These are phyloP conservation scores for Botrytis sinoallii DNA, from an alignment of 2,329 filamentous ascomycete species.

Conservation along the genomic window DNA sequence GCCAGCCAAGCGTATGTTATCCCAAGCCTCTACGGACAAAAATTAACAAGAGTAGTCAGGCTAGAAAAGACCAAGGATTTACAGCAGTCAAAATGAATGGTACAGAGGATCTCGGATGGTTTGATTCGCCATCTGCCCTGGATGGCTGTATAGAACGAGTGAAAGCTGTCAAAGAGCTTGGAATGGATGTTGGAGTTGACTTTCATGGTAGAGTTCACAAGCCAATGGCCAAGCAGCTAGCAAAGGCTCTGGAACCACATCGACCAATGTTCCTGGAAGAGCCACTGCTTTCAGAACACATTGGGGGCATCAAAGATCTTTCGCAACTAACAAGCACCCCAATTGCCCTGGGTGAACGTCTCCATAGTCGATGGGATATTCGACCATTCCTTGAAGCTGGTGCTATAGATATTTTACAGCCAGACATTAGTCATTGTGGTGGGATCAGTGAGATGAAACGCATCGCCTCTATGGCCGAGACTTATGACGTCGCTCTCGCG, in stretches of 20 bases:
- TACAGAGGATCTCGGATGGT: conserved; percentile 72
- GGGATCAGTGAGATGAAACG: conserved; percentile 69
- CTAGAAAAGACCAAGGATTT: conserved; percentile 59
- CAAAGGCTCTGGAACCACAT: conserved; percentile 62
- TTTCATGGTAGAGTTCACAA: conserved; percentile 76
- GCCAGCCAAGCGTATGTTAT: conserved; percentile 55
- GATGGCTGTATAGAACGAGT: conserved; percentile 64
- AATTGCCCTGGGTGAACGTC: conserved; percentile 69
- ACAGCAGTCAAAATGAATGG: conserved; percentile 75
- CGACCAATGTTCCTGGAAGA: conserved; percentile 75
- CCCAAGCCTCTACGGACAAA: conserved; percentile 16
- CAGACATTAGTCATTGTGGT: conserved; percentile 68
- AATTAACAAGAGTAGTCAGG: conserved; percentile 43
- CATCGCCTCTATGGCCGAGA: conserved; percentile 68
- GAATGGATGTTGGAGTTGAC: conserved; percentile 71
- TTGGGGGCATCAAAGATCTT: conserved; percentile 55
- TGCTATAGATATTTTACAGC: conserved; percentile 69
- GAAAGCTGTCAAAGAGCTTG: conserved; percentile 64
- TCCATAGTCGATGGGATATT: conserved; percentile 71
- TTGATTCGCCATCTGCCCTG: conserved; percentile 66
- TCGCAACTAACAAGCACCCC: conserved; percentile 56
- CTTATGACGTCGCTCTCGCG: conserved; percentile 70
- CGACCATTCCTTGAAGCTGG: conserved; percentile 67
- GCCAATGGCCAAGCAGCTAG: conserved; percentile 78
- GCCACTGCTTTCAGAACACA: conserved; percentile 66